Evolutionary conservation across 2,329 filamentous ascomycete genomes (phyloP), one percentile per base, ranked within the genome.

Genomic region (Claviceps purpurea): DNA sequence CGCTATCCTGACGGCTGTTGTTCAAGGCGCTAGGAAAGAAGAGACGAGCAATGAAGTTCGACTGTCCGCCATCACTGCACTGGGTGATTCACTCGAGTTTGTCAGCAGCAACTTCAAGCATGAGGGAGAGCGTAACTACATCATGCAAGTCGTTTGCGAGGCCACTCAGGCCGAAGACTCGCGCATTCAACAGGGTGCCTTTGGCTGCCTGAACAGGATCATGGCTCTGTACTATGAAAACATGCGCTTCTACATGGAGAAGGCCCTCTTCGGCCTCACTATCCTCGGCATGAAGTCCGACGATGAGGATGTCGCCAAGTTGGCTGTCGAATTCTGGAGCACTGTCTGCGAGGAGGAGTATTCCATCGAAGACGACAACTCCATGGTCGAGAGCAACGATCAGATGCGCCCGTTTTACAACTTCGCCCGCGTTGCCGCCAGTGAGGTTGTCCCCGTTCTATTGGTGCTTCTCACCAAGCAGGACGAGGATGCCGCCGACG

Each of bases 181-280:
- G 54, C 82, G 89, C 65, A 94, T 98, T 68, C 90, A 97, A 71
- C 89, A 95, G 67, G 90, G 89, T 56, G 88, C 93, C 44, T 98
- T 96, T 67, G 93, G 93, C 62, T 97, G 93, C 69, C 74, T 98
- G 60, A 98, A 98, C 79, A 84, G 93, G 64, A 97, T 98, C 70
- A 98, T 98, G 93, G 87, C 80, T 55, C 80, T 96, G 57, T 98
- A 98, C 77, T 98, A 98, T 69, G 93, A 98, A 64, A 94, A 96
- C 74, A 98, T 98, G 93, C 85, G 90, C 63, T 98, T 96, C 73
- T 98, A 98, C 75, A 98, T 98, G 93, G 93, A 98, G 77, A 97
- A 97, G 81, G 93, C 93, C 39, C 79, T 98, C 44, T 98, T 98
- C 62, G 93, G 93, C 54, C 78, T 98, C 42, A 98, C 93, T 41